Evolutionary conservation across 2,329 filamentous ascomycete genomes (phyloP).

Genomic region (Elsinoe batatas): DNA sequence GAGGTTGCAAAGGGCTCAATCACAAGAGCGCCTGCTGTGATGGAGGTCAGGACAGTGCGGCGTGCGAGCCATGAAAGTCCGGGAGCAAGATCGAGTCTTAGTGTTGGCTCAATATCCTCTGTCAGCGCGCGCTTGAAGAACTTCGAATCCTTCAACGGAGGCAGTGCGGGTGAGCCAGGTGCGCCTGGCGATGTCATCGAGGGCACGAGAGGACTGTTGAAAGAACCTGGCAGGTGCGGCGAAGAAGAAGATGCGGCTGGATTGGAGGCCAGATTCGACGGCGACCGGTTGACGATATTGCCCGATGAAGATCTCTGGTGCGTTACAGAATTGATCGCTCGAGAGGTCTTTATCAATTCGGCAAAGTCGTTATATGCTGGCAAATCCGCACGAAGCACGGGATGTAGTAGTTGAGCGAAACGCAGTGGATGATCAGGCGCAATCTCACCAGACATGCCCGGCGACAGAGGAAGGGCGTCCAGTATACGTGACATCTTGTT

Average conservation of each 20-base stretch:
- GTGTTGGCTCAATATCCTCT: conserved; percentile 90
- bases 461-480: conserved; percentile 49
- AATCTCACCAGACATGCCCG: conserved; percentile 44
- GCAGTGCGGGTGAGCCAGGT: conserved; percentile 30
- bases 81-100: conserved; percentile 80
- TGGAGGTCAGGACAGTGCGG: conserved; percentile 69
- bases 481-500: conserved; percentile 51
- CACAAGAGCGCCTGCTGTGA: conserved; percentile 75
- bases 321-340: conserved; percentile 49
- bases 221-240: conserved; percentile 35
- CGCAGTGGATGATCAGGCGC: conserved; percentile 55
- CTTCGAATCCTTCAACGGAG: conserved; percentile 73
- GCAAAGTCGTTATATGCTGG: conserved; percentile 77
- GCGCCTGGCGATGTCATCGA: conserved; percentile 27
- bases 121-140: conserved; percentile 85
- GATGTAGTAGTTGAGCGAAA: conserved; percentile 73
- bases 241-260: conserved; percentile 20
- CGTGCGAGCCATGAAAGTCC: conserved; percentile 89
- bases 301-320: conserved; percentile 55
- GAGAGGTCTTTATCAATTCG: conserved; percentile 59
- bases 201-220: conserved; percentile 27
- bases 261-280: conserved; percentile 25
- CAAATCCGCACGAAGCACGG: conserved; percentile 74
- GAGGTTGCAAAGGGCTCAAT: conserved; percentile 66
- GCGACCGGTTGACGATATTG: conserved; percentile 26